phyloP scores from a whole-genome alignment of 2,329 filamentous ascomycete species.

The Verticillium isaacii region DNA sequence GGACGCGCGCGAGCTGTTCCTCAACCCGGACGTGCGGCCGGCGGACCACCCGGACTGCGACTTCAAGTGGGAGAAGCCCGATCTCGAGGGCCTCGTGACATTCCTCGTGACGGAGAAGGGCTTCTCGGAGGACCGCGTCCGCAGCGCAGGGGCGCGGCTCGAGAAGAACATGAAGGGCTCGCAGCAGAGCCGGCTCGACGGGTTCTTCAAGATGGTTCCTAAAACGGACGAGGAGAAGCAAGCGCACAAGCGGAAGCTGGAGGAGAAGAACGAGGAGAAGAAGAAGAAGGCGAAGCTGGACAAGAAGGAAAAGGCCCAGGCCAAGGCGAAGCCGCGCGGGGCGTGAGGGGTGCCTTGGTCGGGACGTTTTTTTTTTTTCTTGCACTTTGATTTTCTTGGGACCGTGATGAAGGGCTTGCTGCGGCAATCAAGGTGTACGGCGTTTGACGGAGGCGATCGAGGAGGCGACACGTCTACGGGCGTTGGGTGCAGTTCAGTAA shows the following conservation, averaged over 20 bases:
- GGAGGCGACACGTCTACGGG: background rate
- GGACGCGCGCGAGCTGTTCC: conserved; percentile 88
- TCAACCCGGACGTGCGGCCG: conserved; percentile 79
- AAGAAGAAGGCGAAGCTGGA: conserved; percentile 95
- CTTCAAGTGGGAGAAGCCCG: conserved; percentile 96
- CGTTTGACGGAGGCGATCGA: background rate
- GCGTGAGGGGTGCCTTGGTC: conserved; percentile 20
- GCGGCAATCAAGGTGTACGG: background rate
- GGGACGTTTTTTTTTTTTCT: background rate
- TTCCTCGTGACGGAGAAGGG: conserved; percentile 93
- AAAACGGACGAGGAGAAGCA: conserved; percentile 86
- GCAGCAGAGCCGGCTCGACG: conserved; percentile 87
- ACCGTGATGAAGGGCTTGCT: background rate
- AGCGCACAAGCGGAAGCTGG: conserved; percentile 84
- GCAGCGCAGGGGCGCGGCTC: conserved; percentile 69
- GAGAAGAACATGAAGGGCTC: conserved; percentile 87
- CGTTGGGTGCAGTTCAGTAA: background rate
- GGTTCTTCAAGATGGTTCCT: conserved; percentile 92
- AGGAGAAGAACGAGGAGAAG: conserved; percentile 85
- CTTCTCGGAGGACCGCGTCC: conserved; percentile 92
- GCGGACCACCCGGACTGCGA: conserved; percentile 86
- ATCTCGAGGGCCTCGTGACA: conserved; percentile 82
- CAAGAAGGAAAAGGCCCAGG: conserved; percentile 90
- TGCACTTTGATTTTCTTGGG: background rate
- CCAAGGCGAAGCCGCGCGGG: conserved; percentile 80